Base-by-base conservation (phyloP, 1,284 basidiomycete species). In the Coriolopsis trogii region DNA sequence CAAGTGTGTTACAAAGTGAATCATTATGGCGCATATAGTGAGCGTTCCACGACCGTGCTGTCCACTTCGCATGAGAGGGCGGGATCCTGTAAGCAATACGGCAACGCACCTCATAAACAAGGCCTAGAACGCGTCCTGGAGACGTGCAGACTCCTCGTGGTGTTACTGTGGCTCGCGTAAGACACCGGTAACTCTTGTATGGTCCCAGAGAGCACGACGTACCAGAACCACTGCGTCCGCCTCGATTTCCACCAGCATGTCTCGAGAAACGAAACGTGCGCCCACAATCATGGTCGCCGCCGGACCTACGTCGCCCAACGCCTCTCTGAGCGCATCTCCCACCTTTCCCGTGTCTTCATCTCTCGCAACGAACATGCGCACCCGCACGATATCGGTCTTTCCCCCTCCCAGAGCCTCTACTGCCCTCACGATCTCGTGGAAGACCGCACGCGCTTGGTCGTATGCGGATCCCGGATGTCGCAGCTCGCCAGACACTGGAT, bases 241-340 rank as follows among this genome's bases (percentile, higher is more conserved):
- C 62, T 79, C 77, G 39, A 80, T 76, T 54, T 79, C 77, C 6
- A 79, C 77, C 56, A 67, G 73, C 77, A 80, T 80, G 13, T 73
- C 71, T 2, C 63, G 41, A 26, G 69, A 65, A 12, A 79, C 75
- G 52, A 80, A 79, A 36, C 63, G 63, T 16, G 70, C 67, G 16
- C 78, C 78, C 28, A 78, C 61, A 37, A 80, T 74, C 74, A 80
- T 77, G 39, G 77, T 79, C 21, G 77, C 78, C 10, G 75, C 74
- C 18, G 77, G 78, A 9, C 64, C 67, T 6, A 75, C 67, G n/a
- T 67, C 68, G 7, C 72, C 75, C 50, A 79, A 67, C 4, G 59
- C 63, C 49, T 77, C 74, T 62, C 74, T 78, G 67, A 79, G 56
- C 10, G 77, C 78, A 20, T 60, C 61, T 28, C 75, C 75, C 20